Base-by-base conservation (phyloP, 2,329 filamentous ascomycete species). In the Epichloe uncinata region DNA sequence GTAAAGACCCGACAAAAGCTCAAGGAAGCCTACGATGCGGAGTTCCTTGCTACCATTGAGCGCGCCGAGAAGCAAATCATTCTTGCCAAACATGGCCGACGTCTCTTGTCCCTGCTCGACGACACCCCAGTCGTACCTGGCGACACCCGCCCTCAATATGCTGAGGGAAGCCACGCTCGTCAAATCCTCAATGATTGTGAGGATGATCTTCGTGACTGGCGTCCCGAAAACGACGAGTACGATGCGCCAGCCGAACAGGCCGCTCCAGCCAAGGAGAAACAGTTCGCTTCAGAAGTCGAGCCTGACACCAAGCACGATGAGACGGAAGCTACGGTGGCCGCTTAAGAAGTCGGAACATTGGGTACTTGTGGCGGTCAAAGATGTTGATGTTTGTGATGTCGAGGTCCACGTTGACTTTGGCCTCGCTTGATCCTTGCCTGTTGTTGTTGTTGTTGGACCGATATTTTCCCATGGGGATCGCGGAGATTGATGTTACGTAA, bases 61-160 rank as follows among this genome's bases (percentile, higher is more conserved):
- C 85, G 91, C 34, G 89, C 89, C 22, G 93, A 97, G 73, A 97
- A 97, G 72, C 93, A 98, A 66, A 86, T 91, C 60, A 87, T 98
- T 53, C 78, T 98, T 15, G 91, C 93, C 51, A 87, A 86, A 60
- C 90, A 97, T 64, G 91, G 89, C 18, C 85, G 88, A 49, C 82
- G 88, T 42, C 78, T 98, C 36, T 67, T 98, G 50, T 82, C 85
- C 58, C 78, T 95, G 38, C 78, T 98, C 11, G 93, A 98, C 60
- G 91, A 96, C 64, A 84, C 83, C 0, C 88, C 93, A 0, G 81
- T 96, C 33, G 84, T 95, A 1, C 91, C 91, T 1, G 93, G 93
- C 45, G 88, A 96, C 63, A 66, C 74, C 15, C 82, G 84, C 47
- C 73, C 76, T n/a, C 67, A 75, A 0, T 97, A 93, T 63, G 72